Evolutionary conservation across 1,284 basidiomycete genomes (phyloP).

Genomic region (Leccinum solheimii): DNA sequence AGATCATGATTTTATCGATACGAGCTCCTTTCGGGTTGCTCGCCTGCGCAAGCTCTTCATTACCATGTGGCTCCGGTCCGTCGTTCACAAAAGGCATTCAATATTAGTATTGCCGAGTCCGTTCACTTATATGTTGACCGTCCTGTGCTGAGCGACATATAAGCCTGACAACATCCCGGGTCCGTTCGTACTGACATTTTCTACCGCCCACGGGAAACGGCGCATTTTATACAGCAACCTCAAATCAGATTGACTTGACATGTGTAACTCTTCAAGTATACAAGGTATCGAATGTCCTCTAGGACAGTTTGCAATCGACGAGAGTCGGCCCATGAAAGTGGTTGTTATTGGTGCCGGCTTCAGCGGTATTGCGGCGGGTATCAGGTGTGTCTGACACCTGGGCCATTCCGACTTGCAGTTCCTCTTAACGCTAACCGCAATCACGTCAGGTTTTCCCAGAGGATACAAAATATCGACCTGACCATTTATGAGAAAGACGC

Average conservation of each 20-base stretch:
- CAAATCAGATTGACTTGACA: neutral
- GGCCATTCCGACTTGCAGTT: neutral
- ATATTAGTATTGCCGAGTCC: too few species aligned
- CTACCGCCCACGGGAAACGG: neutral
- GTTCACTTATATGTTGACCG: neutral
- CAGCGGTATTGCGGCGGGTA: constrained; percentile 43
- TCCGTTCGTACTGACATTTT: neutral
- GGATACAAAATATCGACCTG: constrained; percentile 52
- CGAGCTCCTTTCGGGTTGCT: too few species aligned
- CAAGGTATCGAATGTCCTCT: neutral
- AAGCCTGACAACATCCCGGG: neutral
- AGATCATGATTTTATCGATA: too few species aligned
- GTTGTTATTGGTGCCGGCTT: constrained; percentile 23
- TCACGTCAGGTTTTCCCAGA: constrained; percentile 49
- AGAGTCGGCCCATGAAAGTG: constrained; percentile 17
- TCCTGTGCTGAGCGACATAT: neutral
- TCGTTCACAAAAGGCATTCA: too few species aligned
- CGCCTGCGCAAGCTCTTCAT: too few species aligned
- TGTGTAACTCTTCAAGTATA: neutral
- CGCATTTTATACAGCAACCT: constrained; percentile 23
- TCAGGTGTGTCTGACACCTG: constrained; percentile 39
- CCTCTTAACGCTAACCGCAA: neutral
- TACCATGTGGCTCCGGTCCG: too few species aligned
- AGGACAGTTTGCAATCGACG: constrained; percentile 21
- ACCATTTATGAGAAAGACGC: constrained; percentile 40